Evolutionary conservation across 257 asterid species (phyloP), one percentile per base, ranked within the genome.

Genomic region (Knoxia roxburghii): DNA sequence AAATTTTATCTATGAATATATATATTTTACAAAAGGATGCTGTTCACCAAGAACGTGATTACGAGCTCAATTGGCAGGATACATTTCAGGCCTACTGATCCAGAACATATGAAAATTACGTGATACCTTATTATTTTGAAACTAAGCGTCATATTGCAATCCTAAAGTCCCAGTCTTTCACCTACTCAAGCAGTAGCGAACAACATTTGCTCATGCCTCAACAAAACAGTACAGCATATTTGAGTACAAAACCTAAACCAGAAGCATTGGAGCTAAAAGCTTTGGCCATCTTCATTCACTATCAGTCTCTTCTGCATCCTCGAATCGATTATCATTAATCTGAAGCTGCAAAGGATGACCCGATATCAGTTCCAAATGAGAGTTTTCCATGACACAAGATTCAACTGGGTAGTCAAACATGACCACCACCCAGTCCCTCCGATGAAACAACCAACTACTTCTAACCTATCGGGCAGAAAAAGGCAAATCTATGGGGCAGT

Each of bases 251-350:
- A 35, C 23, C 7, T 40, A 35, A 61, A 57, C 65, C 30, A 55
- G 48, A 59, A 41, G 13, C 29, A 46, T 26, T n/a, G 53, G 43
- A 24, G 77, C 69, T 83, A 73, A n/a, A 43, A 80, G 55, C 59
- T 68, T 57, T 69, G 70, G 46, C 77, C 82, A 64, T 74, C 80
- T 67, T 68, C 71, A 67, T 29, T 83, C 89, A 61, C 78, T 80
- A 48, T 86, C 94, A 83, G 78, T 85, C 76, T 93, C 98, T 64
- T 90, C 95, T 1, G 99, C 99, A 77, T 93, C 99, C 75, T 90
- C 94, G 70, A 93, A 88, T 55, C 96, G 87, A 48, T 72, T 79
- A 75, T 93, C 99, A 48, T 88, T 84, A 76, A 93, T 84, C 64
- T 86, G 96, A 76, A 93, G 99, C 99, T 93, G 83, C 85, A 81